A percentile compares a stretch with the other conserved stretches of the same genome.
phyloP scores from a whole-genome alignment of 306 rosid genomes.

The Acacia crassicarpa region DNA sequence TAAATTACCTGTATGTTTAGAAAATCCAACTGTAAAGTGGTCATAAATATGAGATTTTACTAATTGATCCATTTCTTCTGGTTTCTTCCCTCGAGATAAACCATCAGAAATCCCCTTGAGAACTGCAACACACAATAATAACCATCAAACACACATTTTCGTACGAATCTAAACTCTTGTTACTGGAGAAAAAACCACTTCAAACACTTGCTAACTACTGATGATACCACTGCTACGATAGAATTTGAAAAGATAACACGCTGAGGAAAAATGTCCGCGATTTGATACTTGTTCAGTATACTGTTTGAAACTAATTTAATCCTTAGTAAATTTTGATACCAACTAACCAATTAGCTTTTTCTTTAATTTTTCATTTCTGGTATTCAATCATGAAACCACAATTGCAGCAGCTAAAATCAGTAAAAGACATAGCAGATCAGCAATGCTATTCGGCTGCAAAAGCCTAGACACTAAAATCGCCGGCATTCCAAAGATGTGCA shows the following conservation, averaged over 20 bases:
- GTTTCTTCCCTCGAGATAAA: constrained; percentile 82
- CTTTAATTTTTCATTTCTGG: not conserved
- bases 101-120: constrained; percentile 91
- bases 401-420: not conserved
- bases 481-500: not conserved
- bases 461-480: constrained; percentile 18
- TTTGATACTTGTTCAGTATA: not conserved
- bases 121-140: constrained; percentile 56
- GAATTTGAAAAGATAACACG: not conserved
- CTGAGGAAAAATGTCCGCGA: not conserved
- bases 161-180: not conserved
- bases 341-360: not conserved
- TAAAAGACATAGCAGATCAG: not conserved
- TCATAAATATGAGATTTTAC: constrained; percentile 33
- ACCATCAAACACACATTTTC: constrained; percentile 11
- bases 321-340: not conserved
- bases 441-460: not conserved
- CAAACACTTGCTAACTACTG: not conserved
- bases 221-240: not conserved
- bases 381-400: not conserved
- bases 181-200: not conserved
- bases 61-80: constrained; percentile 76
- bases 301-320: not conserved
- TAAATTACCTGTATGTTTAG: constrained; percentile 1
- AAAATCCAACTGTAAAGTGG: constrained; percentile 1